Conservation (phyloP, 306 rosid genomes). For the Quercus suber region DNA sequence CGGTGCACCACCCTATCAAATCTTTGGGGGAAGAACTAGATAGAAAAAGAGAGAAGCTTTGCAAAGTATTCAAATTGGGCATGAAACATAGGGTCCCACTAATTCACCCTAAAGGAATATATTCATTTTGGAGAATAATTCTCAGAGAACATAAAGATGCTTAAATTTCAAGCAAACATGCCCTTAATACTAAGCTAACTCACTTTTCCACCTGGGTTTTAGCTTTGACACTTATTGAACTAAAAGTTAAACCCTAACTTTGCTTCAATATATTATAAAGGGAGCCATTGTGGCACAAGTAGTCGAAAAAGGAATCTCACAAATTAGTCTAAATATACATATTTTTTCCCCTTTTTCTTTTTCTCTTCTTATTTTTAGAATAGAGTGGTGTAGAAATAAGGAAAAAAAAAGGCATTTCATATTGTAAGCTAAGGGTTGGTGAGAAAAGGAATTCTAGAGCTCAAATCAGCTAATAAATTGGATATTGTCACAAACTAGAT, state of each 20-base stretch:
- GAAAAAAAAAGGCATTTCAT: not conserved
- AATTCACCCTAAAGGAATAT: constrained; percentile 70
- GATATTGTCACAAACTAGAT: constrained; percentile 7
- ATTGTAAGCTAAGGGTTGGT: constrained; percentile 27
- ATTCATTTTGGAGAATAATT: constrained; percentile 84
- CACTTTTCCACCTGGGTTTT: constrained; percentile 50
- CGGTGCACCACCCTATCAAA: not conserved
- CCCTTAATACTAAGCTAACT: constrained; percentile 71
- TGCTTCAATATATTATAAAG: constrained; percentile 60
- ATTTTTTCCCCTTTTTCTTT: not conserved
- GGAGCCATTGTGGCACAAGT: constrained; percentile 11
- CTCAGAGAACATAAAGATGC: constrained; percentile 74
- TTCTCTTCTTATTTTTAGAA: constrained; percentile 8
- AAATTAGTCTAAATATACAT: constrained; percentile 14
- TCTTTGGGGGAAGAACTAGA: constrained; percentile 9
- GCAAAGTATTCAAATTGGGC: constrained; percentile 38
- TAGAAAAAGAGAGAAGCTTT: constrained; percentile 35
- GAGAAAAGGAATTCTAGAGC: constrained; percentile 28
- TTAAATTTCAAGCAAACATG: constrained; percentile 92
- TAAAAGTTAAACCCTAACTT: constrained; percentile 53
- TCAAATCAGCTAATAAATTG: constrained; percentile 19
- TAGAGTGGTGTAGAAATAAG: constrained; percentile 3
- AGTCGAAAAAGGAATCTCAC: constrained; percentile 33
- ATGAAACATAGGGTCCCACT: constrained; percentile 57
- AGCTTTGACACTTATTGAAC: constrained; percentile 42